Conservation (phyloP, 441 rosid genomes). For the Corymbia citriodora region DNA sequence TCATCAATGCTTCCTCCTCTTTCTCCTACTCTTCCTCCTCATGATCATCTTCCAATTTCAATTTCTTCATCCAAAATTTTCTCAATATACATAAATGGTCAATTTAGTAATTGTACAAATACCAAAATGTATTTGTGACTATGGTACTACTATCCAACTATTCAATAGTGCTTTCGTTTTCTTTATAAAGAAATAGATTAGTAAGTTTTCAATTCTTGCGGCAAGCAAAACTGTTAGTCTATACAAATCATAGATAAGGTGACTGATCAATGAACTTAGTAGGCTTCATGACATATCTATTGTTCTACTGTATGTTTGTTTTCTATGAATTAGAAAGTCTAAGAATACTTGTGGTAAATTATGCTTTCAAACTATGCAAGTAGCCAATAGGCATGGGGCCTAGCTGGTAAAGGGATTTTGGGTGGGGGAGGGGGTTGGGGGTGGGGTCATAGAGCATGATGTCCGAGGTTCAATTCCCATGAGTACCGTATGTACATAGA, state of each 20-base stretch:
- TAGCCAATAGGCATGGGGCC: not conserved
- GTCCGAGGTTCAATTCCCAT: too few relatives aligned
- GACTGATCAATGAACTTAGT: not conserved
- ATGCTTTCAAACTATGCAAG: not conserved
- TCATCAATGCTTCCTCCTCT: not conserved
- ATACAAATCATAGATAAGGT: not conserved
- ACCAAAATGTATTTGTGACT: not conserved
- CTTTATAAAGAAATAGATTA: not conserved
- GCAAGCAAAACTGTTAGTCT: not conserved
- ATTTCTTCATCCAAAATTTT: not conserved
- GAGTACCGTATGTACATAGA: too few relatives aligned
- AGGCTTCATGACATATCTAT: not conserved
- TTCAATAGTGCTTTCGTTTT: not conserved
- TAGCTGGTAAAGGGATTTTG: too few relatives aligned
- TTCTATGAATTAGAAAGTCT: not conserved
- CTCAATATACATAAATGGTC: not conserved
- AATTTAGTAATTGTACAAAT: not conserved
- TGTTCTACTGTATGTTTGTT: not conserved
- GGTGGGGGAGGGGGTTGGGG: too few relatives aligned
- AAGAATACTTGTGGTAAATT: not conserved
- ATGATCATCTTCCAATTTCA: not conserved
- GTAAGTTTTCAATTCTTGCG: not conserved
- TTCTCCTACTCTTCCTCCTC: not conserved
- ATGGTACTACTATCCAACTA: not conserved
- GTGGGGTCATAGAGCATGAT: too few relatives aligned